A percentile compares a stretch with the other conserved stretches of the same genome.
These are phyloP conservation scores for Neofusicoccum ribis DNA, from an alignment of 2,329 filamentous ascomycete species.

Conservation along the genomic window DNA sequence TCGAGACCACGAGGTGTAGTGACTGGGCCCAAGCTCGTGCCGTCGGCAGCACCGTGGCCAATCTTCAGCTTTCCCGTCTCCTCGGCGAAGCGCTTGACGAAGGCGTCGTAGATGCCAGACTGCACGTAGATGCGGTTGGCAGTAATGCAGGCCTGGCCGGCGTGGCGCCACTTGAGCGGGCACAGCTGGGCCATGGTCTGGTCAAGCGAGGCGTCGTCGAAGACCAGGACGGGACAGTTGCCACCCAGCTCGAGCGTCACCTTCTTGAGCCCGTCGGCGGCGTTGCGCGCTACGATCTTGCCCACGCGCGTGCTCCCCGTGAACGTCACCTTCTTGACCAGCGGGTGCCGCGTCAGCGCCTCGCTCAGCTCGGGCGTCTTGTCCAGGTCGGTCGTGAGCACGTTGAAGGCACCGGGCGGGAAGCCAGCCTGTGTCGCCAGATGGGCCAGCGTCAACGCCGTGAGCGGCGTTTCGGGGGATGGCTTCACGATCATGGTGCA, in stretches of 20 bases:
- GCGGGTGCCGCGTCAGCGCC: conserved; percentile 40
- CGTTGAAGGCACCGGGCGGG: conserved; percentile 44
- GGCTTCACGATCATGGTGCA: conserved; percentile 42
- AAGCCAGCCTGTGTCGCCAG: conserved; percentile 43
- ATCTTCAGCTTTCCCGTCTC: conserved; percentile 57
- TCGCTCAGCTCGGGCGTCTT: conserved; percentile 30
- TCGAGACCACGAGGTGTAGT: conserved; percentile 58
- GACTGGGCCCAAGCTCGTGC: conserved; percentile 45
- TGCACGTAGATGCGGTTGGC: conserved; percentile 42
- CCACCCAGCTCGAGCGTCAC: conserved; percentile 48
- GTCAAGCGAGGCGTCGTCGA: conserved; percentile 47
- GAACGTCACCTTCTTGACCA: conserved; percentile 43
- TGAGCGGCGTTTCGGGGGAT: conserved; percentile 43
- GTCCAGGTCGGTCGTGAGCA: conserved; percentile 39
- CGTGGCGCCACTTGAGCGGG: conserved; percentile 54
- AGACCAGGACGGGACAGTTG: conserved; percentile 46
- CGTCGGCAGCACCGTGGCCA: conserved; percentile 56
- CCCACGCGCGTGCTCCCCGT: conserved; percentile 42
- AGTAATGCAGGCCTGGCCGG: conserved; percentile 42
- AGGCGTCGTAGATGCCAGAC: conserved; percentile 39
- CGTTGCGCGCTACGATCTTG: conserved; percentile 43
- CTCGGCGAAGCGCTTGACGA: conserved; percentile 46
- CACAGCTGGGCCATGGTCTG: conserved; percentile 44
- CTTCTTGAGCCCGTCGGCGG: conserved; percentile 45
- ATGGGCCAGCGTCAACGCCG: conserved; percentile 38